Base-by-base conservation (phyloP, 345 rosid genomes). In the Populus deltoides region DNA sequence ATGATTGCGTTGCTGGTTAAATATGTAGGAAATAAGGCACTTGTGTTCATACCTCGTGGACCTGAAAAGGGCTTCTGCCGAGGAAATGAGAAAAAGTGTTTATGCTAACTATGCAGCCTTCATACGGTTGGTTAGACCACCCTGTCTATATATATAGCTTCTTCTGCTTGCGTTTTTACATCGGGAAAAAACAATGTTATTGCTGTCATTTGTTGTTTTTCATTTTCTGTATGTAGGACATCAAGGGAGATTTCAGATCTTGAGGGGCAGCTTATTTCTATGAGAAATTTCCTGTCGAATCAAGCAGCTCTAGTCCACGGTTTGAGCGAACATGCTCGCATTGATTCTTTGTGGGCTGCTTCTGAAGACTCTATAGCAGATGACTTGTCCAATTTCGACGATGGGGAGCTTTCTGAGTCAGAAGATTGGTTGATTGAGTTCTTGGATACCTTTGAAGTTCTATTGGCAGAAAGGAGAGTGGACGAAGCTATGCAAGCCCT, bases 61-160 rank as follows among this genome's bases (percentile, higher is more conserved):
- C 55, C 76, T 95, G 61, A 93, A 91, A 93, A 95, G 88, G 86
- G 97, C 98, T 6, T 95, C 97, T 43, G 98, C 98, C 0, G 99
- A 95, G 87, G 99, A 95, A 90, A 95, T 95, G 99, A 97, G 98
- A 71, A 92, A 71, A 77, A 88, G 98, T 76, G 99, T 93, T 81
- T 95, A 92, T 73, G 99, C 98, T 18, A 95, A 95, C 84, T 95
- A 93, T 77, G 84, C 89, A 15, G 97, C 97, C 68, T 95, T 95
- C 80, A 95, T 95, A 71, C 86, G 92, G 98, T 89, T 53, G 70
- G 75, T 39, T 35, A 22, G 6, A 74, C 16, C 27, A 12, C 11
- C 29, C 24, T 8, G 9, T 29, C 33, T 65, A 18, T 22, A 33
- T 33, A 5, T 38, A 8, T 1, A 38, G 35, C 7, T 65, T 65